A percentile compares a stretch with the other conserved stretches of the same genome.
These are phyloP conservation scores for Aotearoamyces nothofagi DNA, from an alignment of 2,329 filamentous ascomycete species.

Conservation along the genomic window DNA sequence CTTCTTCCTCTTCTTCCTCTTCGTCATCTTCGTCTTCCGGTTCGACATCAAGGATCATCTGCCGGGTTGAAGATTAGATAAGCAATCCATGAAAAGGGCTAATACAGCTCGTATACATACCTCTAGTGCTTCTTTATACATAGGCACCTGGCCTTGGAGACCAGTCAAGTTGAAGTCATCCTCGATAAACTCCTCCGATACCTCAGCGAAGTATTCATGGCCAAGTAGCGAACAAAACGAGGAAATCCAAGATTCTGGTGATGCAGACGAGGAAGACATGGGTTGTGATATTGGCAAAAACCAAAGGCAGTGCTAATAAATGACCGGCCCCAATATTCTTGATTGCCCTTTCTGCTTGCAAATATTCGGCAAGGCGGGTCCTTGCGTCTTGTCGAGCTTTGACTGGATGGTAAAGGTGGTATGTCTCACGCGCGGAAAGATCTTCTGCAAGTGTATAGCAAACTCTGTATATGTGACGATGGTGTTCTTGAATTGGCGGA, in stretches of 20 bases:
- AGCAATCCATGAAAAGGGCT: constrained; percentile 1
- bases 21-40: constrained; percentile 88
- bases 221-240: constrained; percentile 92
- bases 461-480: too few relatives aligned
- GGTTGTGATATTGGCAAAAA: too few relatives aligned
- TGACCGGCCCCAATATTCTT: too few relatives aligned
- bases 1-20: constrained; percentile 52
- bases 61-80: constrained; percentile 3
- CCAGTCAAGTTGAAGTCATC: constrained; percentile 99
- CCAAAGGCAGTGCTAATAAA: too few relatives aligned
- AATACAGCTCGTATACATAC: constrained; percentile 25
- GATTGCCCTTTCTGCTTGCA: too few relatives aligned
- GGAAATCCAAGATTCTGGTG: constrained; percentile 82
- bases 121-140: constrained; percentile 98
- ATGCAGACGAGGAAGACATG: constrained; percentile 20
- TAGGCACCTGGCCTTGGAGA: constrained; percentile 84
- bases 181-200: constrained; percentile 97
- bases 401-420: too few relatives aligned
- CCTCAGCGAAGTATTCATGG: constrained; percentile 98
- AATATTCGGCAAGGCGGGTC: too few relatives aligned
- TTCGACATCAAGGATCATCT: constrained; percentile 97
- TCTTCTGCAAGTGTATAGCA: too few relatives aligned
- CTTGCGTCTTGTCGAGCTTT: too few relatives aligned
- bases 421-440: too few relatives aligned
- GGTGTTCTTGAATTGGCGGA: too few relatives aligned